Evolutionary conservation across 1,139 yeast genomes (phyloP).

Genomic region (Saccharomyces hybrid): DNA sequence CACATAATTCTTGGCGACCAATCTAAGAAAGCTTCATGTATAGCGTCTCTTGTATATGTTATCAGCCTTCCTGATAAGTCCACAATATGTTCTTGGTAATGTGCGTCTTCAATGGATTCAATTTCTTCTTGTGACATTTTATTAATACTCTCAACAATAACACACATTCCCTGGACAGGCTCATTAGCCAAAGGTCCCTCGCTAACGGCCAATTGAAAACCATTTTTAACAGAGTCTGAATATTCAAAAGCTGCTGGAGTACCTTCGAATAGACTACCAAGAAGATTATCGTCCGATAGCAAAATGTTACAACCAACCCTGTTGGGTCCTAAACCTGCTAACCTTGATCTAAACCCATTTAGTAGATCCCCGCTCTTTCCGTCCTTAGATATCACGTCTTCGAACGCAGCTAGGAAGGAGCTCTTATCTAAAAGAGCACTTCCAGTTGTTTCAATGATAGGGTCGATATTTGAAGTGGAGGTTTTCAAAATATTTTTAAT

Average conservation of each 20-base stretch:
- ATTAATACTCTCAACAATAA: constrained; percentile 39
- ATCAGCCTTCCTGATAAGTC: constrained; percentile 63
- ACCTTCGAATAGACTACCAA: constrained; percentile 28
- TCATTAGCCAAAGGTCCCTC: constrained; percentile 90
- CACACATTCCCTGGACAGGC: constrained; percentile 74
- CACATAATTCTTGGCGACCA: constrained; percentile 86
- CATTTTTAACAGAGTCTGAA: constrained; percentile 66
- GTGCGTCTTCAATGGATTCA: constrained; percentile 25
- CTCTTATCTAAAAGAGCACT: constrained; percentile 19
- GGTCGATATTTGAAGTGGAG: constrained; percentile 8
- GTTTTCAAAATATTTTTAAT: constrained; percentile 30
- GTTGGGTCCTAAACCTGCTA: constrained; percentile 72
- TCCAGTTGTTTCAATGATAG: constrained; percentile 15
- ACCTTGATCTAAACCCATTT: constrained; percentile 31
- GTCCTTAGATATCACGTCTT: constrained; percentile 23
- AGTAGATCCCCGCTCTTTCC: constrained; percentile 25
- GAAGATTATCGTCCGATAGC: constrained; percentile 40
- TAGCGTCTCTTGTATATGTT: constrained; percentile 62
- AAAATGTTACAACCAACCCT: constrained; percentile 70
- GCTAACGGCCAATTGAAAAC: constrained; percentile 72
- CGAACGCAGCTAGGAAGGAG: constrained; percentile 33
- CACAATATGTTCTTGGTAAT: constrained; percentile 25
- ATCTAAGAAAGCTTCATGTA: constrained; percentile 59
- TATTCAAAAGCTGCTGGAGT: constrained; percentile 36
- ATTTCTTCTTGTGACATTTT: constrained; percentile 33